These are phyloP conservation scores for Schoenoplectus triqueter DNA, from an alignment of 202 grass and related monocot genomes.

Conservation along the genomic window DNA sequence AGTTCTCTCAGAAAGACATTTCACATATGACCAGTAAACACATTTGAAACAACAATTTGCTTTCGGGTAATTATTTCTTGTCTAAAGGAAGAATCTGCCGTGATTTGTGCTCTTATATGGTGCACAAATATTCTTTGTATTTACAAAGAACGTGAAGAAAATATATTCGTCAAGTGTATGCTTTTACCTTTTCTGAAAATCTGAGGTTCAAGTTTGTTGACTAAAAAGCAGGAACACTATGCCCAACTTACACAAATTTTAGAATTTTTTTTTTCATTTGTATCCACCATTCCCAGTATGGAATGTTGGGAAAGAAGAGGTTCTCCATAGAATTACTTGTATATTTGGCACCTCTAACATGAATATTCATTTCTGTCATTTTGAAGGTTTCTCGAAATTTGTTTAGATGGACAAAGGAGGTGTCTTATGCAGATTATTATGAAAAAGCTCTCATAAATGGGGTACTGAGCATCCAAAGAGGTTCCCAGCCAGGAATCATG, in stretches of 20 bases:
- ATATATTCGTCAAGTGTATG: neutral
- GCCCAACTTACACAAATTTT: neutral
- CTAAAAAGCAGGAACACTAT: neutral
- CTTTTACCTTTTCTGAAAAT: neutral
- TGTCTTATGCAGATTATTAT: constrained; percentile 80
- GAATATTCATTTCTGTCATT: neutral
- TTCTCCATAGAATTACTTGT: neutral
- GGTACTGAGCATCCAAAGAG: constrained; percentile 84
- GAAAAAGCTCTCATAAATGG: constrained; percentile 89
- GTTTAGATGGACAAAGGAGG: constrained; percentile 96
- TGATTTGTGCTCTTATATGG: neutral
- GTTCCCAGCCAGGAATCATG: constrained; percentile 84
- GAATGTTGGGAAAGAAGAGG: neutral
- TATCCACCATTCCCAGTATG: neutral
- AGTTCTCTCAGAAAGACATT: neutral
- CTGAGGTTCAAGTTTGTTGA: constrained; percentile 4
- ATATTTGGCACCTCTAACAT: neutral
- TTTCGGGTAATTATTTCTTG: neutral
- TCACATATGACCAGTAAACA: neutral
- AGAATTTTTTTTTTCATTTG: neutral
- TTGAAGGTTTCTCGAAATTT: constrained; percentile 81
- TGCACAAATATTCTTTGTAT: neutral
- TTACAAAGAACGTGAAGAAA: neutral
- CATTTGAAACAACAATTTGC: neutral
- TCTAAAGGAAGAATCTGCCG: neutral